Conservation (phyloP, 805 yeast genomes). For the Cyberlindnera veronae region DNA sequence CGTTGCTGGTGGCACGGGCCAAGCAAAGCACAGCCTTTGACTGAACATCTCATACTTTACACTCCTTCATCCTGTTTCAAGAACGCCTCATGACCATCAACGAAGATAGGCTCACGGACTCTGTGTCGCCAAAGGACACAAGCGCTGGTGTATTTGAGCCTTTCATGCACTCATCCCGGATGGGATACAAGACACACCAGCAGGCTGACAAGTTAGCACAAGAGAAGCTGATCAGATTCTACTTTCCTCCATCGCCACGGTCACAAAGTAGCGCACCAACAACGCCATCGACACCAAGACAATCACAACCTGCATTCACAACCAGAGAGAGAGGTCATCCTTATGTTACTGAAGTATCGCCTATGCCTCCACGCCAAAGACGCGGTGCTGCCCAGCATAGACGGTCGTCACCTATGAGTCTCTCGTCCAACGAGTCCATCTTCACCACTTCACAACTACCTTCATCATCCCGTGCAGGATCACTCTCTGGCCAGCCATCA, state of each 20-base stretch:
- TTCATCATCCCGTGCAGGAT: neutral
- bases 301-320: neutral
- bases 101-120: constrained; percentile 1
- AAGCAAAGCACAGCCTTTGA: no score
- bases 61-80: neutral
- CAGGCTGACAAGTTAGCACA: no score
- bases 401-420: constrained; percentile 12
- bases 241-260: constrained; percentile 10
- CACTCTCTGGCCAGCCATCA: neutral
- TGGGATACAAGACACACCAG: neutral
- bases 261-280: neutral
- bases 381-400: constrained; percentile 4
- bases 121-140: constrained; percentile 8
- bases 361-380: constrained; percentile 1
- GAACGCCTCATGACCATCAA: constrained; percentile 6
- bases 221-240: constrained; percentile 12
- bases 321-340: no score
- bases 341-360: no score
- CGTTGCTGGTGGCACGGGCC: no score
- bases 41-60: no score
- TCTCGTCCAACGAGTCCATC: constrained; percentile 16
- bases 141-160: constrained; percentile 1
- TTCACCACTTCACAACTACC: constrained; percentile 4
- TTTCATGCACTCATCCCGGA: neutral
- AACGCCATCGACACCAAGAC: constrained; percentile 4